Percentiles rank a stretch among this genome's conserved stretches.
phyloP scores from a whole-genome alignment of 192 early-diverging fungal species.

The Hyaloraphidium curvatum region DNA sequence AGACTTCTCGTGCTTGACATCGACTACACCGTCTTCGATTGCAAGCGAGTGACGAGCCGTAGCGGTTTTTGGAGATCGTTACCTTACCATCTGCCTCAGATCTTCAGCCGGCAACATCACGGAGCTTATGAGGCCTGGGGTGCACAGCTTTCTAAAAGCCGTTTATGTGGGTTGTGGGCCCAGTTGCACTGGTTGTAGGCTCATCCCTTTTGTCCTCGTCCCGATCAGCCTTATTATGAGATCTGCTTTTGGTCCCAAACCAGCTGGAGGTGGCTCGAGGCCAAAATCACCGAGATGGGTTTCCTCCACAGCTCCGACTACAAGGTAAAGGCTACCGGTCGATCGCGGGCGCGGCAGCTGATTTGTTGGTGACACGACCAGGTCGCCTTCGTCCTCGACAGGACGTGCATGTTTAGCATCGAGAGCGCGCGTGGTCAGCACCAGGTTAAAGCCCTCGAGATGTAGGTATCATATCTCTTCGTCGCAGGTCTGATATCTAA shows the following conservation, averaged over 20 bases:
- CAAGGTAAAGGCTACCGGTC: too few species aligned
- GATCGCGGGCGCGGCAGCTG: too few species aligned
- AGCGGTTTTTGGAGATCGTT: too few species aligned
- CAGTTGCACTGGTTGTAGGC: too few species aligned
- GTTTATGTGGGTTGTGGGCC: constrained; percentile 48
- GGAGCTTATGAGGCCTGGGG: constrained; percentile 38
- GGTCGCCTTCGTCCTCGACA: constrained; percentile 32
- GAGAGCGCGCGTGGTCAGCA: constrained; percentile 15
- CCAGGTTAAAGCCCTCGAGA: constrained; percentile 54
- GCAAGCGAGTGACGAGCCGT: too few species aligned
- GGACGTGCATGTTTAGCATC: constrained; percentile 47
- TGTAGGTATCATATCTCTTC: too few species aligned
- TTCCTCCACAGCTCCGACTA: constrained; percentile 39
- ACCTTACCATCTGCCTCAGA: too few species aligned
- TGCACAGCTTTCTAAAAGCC: constrained; percentile 40
- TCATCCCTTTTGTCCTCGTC: too few species aligned
- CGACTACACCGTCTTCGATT: constrained; percentile 59
- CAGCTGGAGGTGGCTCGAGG: constrained; percentile 43
- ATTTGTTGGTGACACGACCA: too few species aligned
- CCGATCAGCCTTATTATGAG: too few species aligned
- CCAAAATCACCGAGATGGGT: constrained; percentile 54
- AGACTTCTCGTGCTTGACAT: constrained; percentile 54
- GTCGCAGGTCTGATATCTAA: too few species aligned
- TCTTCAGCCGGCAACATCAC: constrained; percentile 31
- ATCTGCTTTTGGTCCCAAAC: too few species aligned